Percentiles rank a stretch among this genome's conserved stretches.
These are phyloP conservation scores for Circinella umbellata DNA, from an alignment of 371 early-diverging fungal species.

Conservation along the genomic window DNA sequence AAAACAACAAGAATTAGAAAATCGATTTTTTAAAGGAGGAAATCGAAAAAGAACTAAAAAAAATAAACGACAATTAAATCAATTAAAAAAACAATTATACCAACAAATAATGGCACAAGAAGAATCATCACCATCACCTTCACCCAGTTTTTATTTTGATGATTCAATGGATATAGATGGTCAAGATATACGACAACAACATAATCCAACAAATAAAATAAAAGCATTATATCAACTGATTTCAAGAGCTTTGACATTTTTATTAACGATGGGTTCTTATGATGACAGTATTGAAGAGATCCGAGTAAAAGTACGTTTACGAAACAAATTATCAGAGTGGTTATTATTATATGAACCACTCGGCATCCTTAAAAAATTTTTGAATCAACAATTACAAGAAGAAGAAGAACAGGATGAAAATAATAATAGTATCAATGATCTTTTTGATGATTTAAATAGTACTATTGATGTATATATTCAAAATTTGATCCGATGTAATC, in stretches of 20 bases:
- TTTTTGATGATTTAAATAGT: slow-evolving; percentile 1
- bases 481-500: neutral
- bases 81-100: neutral
- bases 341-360: slow-evolving; percentile 34
- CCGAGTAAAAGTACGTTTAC: slow-evolving; percentile 19
- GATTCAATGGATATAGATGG: neutral
- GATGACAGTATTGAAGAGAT: slow-evolving; percentile 8
- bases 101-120: slow-evolving; percentile 1
- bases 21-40: neutral
- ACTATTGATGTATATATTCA: slow-evolving; percentile 1
- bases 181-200: too few species aligned
- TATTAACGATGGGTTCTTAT: neutral
- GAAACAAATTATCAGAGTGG: slow-evolving; percentile 16
- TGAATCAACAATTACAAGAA: neutral
- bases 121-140: neutral
- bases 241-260: neutral
- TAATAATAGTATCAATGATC: too few species aligned
- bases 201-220: neutral
- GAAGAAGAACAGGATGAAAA: neutral
- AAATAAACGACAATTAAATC: neutral
- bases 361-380: slow-evolving; percentile 16
- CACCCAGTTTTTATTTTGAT: neutral
- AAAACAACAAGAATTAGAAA: neutral
- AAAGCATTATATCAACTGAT: neutral
- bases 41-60: neutral